Evolutionary conservation across 192 early-diverging fungal genomes (phyloP).

Genomic region (Chytriomyces hyalinus): DNA sequence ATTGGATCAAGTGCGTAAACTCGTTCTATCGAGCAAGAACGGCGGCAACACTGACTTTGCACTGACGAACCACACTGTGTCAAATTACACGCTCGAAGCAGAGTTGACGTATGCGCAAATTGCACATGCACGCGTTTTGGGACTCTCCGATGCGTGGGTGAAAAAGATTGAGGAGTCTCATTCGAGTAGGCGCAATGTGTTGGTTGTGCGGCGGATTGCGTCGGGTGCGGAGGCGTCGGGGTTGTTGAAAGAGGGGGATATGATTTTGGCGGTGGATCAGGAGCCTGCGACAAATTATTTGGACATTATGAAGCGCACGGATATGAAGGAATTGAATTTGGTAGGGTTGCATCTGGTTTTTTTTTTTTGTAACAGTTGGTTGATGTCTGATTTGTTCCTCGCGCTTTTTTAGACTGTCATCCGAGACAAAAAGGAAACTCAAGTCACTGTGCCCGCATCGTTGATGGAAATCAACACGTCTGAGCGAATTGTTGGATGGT

Average conservation of each 20-base stretch:
- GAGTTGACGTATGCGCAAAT: slow-evolving; percentile 54
- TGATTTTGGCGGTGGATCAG: slow-evolving; percentile 30
- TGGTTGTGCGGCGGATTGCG: slow-evolving; percentile 42
- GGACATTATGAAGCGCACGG: slow-evolving; percentile 24
- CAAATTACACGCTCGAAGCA: slow-evolving; percentile 37
- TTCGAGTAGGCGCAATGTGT: slow-evolving; percentile 44
- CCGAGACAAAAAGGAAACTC: slow-evolving; percentile 30
- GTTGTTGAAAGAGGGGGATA: slow-evolving; percentile 37
- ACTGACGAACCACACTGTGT: not conserved
- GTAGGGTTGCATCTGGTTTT: not conserved
- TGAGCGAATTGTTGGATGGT: slow-evolving; percentile 40
- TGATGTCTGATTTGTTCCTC: not conserved
- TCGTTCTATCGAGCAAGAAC: not conserved
- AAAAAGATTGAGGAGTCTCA: slow-evolving; percentile 43
- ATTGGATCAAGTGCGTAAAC: slow-evolving; percentile 8
- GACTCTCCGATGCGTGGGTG: slow-evolving; percentile 54
- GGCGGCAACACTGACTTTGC: not conserved
- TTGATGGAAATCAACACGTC: slow-evolving; percentile 26
- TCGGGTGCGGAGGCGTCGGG: slow-evolving; percentile 23
- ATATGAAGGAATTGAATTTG: slow-evolving; percentile 26
- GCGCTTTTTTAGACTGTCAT: slow-evolving; percentile 17
- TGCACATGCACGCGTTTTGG: slow-evolving; percentile 54
- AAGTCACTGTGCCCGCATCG: slow-evolving; percentile 19
- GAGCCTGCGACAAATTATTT: slow-evolving; percentile 11
- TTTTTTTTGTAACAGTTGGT: not conserved